Evolutionary conservation across 2,329 filamentous ascomycete genomes (phyloP).

Genomic region (Aspergillus luchuensis): DNA sequence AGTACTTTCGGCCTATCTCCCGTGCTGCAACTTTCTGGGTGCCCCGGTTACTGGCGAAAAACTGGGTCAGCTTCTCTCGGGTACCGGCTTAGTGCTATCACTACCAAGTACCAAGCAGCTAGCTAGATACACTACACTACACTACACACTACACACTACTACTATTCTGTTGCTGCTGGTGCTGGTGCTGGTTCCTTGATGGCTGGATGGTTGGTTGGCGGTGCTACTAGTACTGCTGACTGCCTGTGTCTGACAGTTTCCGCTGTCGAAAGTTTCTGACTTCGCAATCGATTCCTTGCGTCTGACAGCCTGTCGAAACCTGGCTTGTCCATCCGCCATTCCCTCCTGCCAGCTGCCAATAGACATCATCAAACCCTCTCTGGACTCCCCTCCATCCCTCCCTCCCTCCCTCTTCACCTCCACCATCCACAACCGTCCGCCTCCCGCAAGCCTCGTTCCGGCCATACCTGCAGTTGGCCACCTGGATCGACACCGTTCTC

Average conservation of each 20-base stretch:
- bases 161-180: neutral
- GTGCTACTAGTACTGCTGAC: too few relatives aligned
- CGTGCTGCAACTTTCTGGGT: neutral
- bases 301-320: constrained; percentile 9
- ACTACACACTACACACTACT: neutral
- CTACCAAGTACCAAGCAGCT: neutral
- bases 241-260: neutral
- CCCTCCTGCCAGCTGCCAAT: constrained; percentile 2
- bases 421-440: constrained; percentile 5
- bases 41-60: constrained; percentile 1
- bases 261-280: neutral
- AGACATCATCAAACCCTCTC: too few relatives aligned
- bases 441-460: constrained; percentile 1
- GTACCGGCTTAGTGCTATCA: neutral
- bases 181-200: neutral
- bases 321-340: neutral
- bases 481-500: constrained; percentile 14
- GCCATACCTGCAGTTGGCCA: neutral
- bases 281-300: constrained; percentile 12
- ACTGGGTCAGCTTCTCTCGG: neutral
- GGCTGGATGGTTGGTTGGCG: neutral
- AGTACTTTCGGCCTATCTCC: neutral
- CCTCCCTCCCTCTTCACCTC: neutral
- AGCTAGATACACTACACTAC: neutral
- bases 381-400: too few relatives aligned